These are phyloP conservation scores for Vanrija pseudolonga DNA, from an alignment of 1,284 basidiomycete genomes.

Conservation along the genomic window DNA sequence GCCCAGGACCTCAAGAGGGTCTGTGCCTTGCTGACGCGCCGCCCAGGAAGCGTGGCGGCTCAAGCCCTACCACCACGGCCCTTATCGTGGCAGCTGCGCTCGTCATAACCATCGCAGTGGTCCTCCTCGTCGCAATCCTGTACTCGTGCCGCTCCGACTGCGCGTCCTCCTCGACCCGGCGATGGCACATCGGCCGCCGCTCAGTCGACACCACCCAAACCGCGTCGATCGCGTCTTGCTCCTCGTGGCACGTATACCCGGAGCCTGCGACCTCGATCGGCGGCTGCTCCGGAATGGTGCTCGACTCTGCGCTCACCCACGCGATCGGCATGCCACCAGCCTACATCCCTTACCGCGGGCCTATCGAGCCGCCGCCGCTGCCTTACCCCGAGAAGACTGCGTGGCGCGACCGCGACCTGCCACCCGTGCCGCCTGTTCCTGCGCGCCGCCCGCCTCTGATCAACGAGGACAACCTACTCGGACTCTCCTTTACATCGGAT, in stretches of 20 bases:
- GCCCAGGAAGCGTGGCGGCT: too few species aligned
- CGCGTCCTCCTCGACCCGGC: too few species aligned
- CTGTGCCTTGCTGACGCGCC: too few species aligned
- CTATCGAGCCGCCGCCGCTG: slow-evolving; percentile 20
- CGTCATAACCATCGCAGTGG: too few species aligned
- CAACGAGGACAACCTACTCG: too few species aligned
- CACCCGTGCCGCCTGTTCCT: not conserved
- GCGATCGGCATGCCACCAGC: slow-evolving; percentile 20
- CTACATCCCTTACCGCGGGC: slow-evolving; percentile 39
- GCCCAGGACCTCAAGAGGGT: too few species aligned
- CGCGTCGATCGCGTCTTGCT: not conserved
- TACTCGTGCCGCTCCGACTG: slow-evolving; percentile 20
- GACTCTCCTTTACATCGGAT: too few species aligned
- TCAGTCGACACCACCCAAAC: not conserved
- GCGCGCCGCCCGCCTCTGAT: too few species aligned
- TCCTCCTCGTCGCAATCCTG: slow-evolving; percentile 9
- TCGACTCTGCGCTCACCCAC: slow-evolving; percentile 9
- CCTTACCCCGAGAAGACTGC: not conserved
- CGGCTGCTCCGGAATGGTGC: not conserved
- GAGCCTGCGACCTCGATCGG: slow-evolving; percentile 7
- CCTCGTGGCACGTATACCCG: not conserved
- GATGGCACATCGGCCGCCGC: too few species aligned
- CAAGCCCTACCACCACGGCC: too few species aligned
- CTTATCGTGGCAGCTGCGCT: too few species aligned
- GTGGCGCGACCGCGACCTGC: not conserved